These are phyloP conservation scores for Celoporthe dispersa DNA, from an alignment of 2,329 filamentous ascomycete species.

Conservation along the genomic window DNA sequence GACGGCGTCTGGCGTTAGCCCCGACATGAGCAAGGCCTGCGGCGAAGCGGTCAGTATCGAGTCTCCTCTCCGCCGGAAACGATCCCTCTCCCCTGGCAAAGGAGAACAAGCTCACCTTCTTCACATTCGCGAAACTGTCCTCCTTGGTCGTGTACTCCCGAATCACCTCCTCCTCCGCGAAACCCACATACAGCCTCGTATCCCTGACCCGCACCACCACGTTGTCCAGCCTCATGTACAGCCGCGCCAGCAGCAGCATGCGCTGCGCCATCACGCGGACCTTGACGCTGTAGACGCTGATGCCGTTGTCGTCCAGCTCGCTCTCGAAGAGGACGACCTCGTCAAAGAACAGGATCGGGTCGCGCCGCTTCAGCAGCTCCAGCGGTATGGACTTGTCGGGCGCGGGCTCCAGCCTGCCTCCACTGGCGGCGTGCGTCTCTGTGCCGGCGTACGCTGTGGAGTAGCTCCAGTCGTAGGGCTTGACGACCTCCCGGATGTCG, in stretches of 20 bases:
- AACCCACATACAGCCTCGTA: slow-evolving; percentile 91
- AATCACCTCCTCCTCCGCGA: slow-evolving; percentile 76
- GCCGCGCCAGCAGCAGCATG: slow-evolving; percentile 80
- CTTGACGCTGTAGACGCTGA: slow-evolving; percentile 88
- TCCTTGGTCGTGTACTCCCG: slow-evolving; percentile 92
- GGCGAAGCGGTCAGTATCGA: slow-evolving; percentile 31
- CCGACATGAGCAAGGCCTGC: slow-evolving; percentile 55
- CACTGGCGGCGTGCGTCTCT: slow-evolving; percentile 35
- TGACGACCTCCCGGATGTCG: slow-evolving; percentile 90
- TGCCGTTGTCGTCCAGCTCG: slow-evolving; percentile 96
- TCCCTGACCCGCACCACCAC: slow-evolving; percentile 88
- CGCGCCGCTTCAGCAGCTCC: slow-evolving; percentile 82
- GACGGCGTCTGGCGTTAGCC: slow-evolving; percentile 69
- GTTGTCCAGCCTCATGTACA: slow-evolving; percentile 93
- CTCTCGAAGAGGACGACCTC: slow-evolving; percentile 96
- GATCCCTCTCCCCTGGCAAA: neutral
- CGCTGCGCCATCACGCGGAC: slow-evolving; percentile 89
- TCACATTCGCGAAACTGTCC: slow-evolving; percentile 76
- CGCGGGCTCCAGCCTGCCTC: slow-evolving; percentile 6
- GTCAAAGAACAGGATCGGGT: slow-evolving; percentile 96
- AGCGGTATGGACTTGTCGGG: slow-evolving; percentile 68
- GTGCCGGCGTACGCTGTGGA: slow-evolving; percentile 85
- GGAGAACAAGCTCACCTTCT: slow-evolving; percentile 57
- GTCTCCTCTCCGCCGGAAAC: too few species aligned
- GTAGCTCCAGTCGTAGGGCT: slow-evolving; percentile 98